Percentiles rank a stretch among this genome's conserved stretches.
phyloP scores from a whole-genome alignment of 164 flowering plant genomes.

The Stephania yunnanensis region DNA sequence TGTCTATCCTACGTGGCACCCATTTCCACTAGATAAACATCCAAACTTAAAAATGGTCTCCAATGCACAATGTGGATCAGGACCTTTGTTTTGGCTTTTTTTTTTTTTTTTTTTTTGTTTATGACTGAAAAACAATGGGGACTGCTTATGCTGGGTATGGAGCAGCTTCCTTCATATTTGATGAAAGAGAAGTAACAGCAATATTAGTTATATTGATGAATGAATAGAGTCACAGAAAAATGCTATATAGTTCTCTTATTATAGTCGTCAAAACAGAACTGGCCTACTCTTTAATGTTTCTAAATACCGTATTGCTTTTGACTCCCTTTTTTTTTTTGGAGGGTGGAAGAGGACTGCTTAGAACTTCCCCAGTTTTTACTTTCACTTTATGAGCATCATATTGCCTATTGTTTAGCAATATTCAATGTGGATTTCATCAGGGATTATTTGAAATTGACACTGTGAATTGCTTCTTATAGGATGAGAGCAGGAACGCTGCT shows the following conservation, averaged over 20 bases:
- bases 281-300: too few relatives aligned
- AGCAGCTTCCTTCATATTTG: not conserved
- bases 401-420: not conserved
- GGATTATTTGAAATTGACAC: not conserved
- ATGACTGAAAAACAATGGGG: too few relatives aligned
- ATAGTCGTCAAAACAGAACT: too few relatives aligned
- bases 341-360: not conserved
- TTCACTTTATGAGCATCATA: not conserved
- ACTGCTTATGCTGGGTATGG: too few relatives aligned
- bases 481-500: slow-evolving; percentile 73
- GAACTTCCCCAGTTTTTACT: not conserved
- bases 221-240: not conserved
- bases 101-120: too few relatives aligned
- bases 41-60: too few relatives aligned
- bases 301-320: not conserved
- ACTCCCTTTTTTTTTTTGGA: not conserved
- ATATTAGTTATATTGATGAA: not conserved
- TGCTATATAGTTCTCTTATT: not conserved
- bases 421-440: not conserved
- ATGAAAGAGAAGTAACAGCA: not conserved
- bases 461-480: slow-evolving; percentile 35
- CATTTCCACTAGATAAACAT: too few relatives aligned
- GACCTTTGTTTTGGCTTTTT: too few relatives aligned
- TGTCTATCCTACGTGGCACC: too few relatives aligned
- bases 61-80: too few relatives aligned